Percentiles rank a stretch among this genome's conserved stretches.
Evolutionary conservation across 257 asterid species (phyloP).

Genomic region (Primulina tabacum): DNA sequence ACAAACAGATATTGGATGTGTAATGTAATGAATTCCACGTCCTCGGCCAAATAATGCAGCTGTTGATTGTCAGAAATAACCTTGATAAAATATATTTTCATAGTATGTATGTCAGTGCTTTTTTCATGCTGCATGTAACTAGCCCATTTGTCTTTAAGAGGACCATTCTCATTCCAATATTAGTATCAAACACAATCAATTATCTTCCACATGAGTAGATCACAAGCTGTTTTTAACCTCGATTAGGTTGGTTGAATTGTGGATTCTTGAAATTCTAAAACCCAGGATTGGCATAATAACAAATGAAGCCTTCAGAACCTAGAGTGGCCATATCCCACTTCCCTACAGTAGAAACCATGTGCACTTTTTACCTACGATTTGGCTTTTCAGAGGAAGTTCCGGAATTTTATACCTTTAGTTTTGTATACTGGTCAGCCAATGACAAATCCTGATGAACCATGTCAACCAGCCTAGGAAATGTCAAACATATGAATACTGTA

Average conservation of each 20-base stretch:
- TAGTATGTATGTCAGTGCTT: background rate
- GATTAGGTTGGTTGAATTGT: background rate
- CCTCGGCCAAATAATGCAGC: constrained; percentile 16
- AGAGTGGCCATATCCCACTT: constrained; percentile 16
- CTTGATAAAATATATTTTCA: constrained; percentile 19
- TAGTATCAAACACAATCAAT: background rate
- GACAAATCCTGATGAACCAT: constrained; percentile 88
- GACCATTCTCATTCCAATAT: constrained; percentile 7
- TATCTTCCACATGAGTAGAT: constrained; percentile 7
- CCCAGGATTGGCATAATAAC: constrained; percentile 4
- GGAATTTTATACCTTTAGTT: constrained; percentile 65
- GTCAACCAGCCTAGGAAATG: constrained; percentile 69
- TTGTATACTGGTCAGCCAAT: constrained; percentile 84
- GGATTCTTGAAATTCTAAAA: constrained; percentile 5
- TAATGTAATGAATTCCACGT: background rate
- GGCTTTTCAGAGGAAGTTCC: constrained; percentile 12
- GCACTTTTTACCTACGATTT: constrained; percentile 8
- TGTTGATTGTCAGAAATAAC: constrained; percentile 8
- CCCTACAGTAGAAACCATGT: background rate
- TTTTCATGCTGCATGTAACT: background rate
- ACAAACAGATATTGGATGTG: constrained; percentile 17
- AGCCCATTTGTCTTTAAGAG: background rate
- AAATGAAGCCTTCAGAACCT: constrained; percentile 11
- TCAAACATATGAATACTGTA: constrained; percentile 25
- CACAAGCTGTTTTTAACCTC: background rate